Conservation (phyloP, 1,139 yeast genomes). For the Kodamaea arcana region DNA sequence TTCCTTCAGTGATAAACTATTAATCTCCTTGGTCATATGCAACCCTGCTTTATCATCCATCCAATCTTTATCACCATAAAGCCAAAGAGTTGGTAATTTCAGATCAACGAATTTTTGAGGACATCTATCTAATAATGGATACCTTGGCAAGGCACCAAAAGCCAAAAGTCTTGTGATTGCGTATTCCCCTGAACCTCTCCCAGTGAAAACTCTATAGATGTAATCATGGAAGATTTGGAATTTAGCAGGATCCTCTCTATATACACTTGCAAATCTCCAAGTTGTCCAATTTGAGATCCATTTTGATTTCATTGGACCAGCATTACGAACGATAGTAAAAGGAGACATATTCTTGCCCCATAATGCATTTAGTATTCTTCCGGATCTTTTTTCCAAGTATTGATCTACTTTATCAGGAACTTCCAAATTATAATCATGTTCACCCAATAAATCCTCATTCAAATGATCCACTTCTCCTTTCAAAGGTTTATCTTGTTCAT, state of each 20-base stretch:
- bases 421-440: slow-evolving; percentile 3
- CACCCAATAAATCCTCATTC: not conserved
- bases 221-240: slow-evolving; percentile 40
- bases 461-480: not conserved
- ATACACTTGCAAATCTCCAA: slow-evolving; percentile 34
- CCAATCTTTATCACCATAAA: slow-evolving; percentile 48
- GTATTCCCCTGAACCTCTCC: slow-evolving; percentile 44
- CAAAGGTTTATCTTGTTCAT: not conserved
- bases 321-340: slow-evolving; percentile 30
- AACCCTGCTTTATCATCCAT: slow-evolving; percentile 44
- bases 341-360: slow-evolving; percentile 42
- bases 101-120: slow-evolving; percentile 33
- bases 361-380: slow-evolving; percentile 23
- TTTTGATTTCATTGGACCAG: slow-evolving; percentile 38
- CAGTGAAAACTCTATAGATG: slow-evolving; percentile 38
- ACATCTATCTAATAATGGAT: slow-evolving; percentile 43
- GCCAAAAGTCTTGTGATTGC: slow-evolving; percentile 42
- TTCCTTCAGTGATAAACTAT: slow-evolving; percentile 22
- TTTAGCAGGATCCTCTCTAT: slow-evolving; percentile 26
- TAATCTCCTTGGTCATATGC: slow-evolving; percentile 38
- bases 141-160: slow-evolving; percentile 36
- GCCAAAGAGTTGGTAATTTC: slow-evolving; percentile 43
- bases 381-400: slow-evolving; percentile 14
- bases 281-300: slow-evolving; percentile 41
- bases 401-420: slow-evolving; percentile 7